Evolutionary conservation across 768 basidiomycete genomes (phyloP), one percentile per base, ranked within the genome.

Genomic region (Postia placenta): DNA sequence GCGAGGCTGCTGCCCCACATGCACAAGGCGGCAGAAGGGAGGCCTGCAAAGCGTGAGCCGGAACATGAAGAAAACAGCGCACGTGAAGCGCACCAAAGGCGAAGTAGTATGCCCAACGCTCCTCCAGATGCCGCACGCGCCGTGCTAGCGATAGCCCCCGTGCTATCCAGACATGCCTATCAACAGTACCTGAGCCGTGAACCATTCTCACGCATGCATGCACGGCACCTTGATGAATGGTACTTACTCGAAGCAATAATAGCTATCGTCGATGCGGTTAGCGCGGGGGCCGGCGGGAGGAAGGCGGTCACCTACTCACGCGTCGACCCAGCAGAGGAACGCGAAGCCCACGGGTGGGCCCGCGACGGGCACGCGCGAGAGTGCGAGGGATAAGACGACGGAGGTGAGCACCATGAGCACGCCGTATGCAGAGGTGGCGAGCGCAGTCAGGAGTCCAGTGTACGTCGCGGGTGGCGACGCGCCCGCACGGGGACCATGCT

Each of bases 101-200:
- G 50, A 92, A 75, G 60, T 83, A 90, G 67, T 93, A 94, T 1
- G 85, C 78, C 92, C 92, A 94, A 36, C 90, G 78, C 65, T 92
- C 88, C 67, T 94, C 92, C 17, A 92, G 69, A 61, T 86, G 78
- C 42, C 82, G 69, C 40, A 92, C 78, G 47, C 89, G 72, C 12
- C 76, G 68, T 1, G 87, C 75, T 11, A 91, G 69, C 11, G 85
- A 83, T 53, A 83, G 58, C 1, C 87, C 87, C 12, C 83, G 79
- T 7, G 87, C 78, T 40, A 85, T 79, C 87, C 87, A 90, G 17
- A 85, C 74, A 60, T 86, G 90, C 60, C 88, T 89, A 48, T 12
- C n/a, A n/a, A n/a, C n/a, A n/a, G n/a, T n/a, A n/a, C n/a, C n/a
- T n/a, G n/a, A n/a, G n/a, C n/a, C n/a, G n/a, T n/a, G n/a, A n/a